Conservation (phyloP, 2,329 filamentous ascomycete genomes). For the Trichophyton verrucosum region DNA sequence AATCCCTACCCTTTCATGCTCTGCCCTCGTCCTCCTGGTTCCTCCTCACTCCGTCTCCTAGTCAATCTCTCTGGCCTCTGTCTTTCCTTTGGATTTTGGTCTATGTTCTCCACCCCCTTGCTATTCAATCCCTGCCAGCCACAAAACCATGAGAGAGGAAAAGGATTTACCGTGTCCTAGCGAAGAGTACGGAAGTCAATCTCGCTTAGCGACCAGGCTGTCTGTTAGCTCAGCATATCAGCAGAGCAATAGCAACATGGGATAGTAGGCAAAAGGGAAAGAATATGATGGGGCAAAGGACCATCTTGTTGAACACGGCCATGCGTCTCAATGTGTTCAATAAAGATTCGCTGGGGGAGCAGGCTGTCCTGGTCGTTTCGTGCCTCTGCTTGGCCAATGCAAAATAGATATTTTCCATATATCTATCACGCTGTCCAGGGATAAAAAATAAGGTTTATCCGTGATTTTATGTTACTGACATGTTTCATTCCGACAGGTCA, state of each 20-base stretch:
- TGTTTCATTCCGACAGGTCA: conserved; percentile 39
- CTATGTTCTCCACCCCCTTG: neutral
- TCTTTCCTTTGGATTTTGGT: conserved; percentile 7
- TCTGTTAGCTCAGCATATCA: neutral
- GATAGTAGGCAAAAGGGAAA: neutral
- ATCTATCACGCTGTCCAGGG: neutral
- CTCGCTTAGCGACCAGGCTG: conserved; percentile 4
- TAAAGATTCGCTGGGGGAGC: conserved; percentile 3
- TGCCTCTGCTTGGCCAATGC: conserved; percentile 5
- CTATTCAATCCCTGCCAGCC: neutral
- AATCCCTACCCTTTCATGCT: conserved; percentile 13
- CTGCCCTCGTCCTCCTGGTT: conserved; percentile 9
- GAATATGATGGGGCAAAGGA: neutral
- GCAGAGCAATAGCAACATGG: neutral
- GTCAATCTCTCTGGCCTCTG: conserved; percentile 12
- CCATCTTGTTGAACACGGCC: neutral
- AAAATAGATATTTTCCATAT: conserved; percentile 5
- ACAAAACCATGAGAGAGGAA: neutral
- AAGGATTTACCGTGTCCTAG: conserved; percentile 1
- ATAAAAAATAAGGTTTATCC: conserved; percentile 1
- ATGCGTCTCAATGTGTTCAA: conserved; percentile 2
- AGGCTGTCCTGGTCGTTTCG: neutral
- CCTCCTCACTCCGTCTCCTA: conserved; percentile 11
- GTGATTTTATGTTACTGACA: conserved; percentile 5
- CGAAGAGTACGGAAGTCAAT: neutral